Evolutionary conservation across 169 alveolate genomes (phyloP), one percentile per base, ranked within the genome.

Genomic region (Plasmodium knowlesi): DNA sequence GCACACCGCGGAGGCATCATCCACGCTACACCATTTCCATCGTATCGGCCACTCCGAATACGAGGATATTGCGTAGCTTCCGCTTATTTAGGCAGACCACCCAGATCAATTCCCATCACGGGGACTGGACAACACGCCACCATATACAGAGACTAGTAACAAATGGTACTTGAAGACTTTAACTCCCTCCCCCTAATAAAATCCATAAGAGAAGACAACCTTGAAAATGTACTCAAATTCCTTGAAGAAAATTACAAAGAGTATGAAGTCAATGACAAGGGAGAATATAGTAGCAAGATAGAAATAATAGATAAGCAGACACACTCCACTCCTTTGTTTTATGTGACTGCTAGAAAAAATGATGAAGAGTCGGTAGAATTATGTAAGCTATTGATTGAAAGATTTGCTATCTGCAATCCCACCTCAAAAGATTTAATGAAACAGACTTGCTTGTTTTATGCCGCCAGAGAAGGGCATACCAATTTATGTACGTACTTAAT

Each of bases 401-500:
- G 97, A 73, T 97, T 95, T 82, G 95, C 95, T 22, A 92, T 97
- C 4, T 95, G 97, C 54, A 95, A 97, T 71, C 98, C 98, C 2
- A 82, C 83, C 71, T 83, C 97, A 14, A 95, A 95, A 70, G 99
- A 98, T 90, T 92, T 97, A 67, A 96, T 98, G 94, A 96, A 97
- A 43, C 99, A 98, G 83, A 97, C 99, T n/a, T 97, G 98, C 34
- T 94, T 98, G 22, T 98, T 98, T 96, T 98, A 98, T 96, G 99
- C 99, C 3, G 98, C 98, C 8, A 96, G 99, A 79, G 99, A 98
- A 82, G 99, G 99, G 0, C 97, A 97, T 83, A 94, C 94, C 28
- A 96, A 95, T 83, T 96, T 97, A 34, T 96, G 98, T 80, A 96
- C 97, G 6, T 98, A 95, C 92, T 94, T 98, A 83, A 93, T 97